Percentiles rank a stretch among this genome's conserved stretches.
Evolutionary conservation across 192 early-diverging fungal species (phyloP).

Genomic region (Coemansia sp.): DNA sequence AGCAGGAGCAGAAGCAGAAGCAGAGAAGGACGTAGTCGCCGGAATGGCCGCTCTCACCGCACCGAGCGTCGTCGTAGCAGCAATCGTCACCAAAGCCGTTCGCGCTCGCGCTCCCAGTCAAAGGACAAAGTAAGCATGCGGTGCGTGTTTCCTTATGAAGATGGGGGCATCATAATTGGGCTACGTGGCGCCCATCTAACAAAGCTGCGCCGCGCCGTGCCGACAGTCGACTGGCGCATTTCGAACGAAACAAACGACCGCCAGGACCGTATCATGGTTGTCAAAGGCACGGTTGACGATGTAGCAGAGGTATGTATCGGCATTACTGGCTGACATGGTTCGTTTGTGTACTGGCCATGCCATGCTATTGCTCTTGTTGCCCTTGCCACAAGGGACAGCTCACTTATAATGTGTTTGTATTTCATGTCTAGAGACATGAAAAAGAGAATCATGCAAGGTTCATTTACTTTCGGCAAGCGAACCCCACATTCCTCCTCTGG

Average conservation of each 20-base stretch:
- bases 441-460: background rate
- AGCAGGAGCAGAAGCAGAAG: slow-evolving; percentile 20
- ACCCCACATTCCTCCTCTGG: too few species aligned
- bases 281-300: slow-evolving; percentile 39
- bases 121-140: slow-evolving; percentile 50
- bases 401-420: background rate
- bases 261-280: slow-evolving; percentile 53
- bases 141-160: slow-evolving; percentile 56
- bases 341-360: background rate
- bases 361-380: background rate
- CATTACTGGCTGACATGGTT: background rate
- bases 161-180: slow-evolving; percentile 58
- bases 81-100: slow-evolving; percentile 16
- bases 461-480: background rate
- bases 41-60: slow-evolving; percentile 21
- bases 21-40: slow-evolving; percentile 13
- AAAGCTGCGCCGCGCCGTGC: slow-evolving; percentile 45
- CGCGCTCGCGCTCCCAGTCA: slow-evolving; percentile 12
- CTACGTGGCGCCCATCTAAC: slow-evolving; percentile 51
- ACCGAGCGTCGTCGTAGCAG: slow-evolving; percentile 14
- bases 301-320: slow-evolving; percentile 44
- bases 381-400: background rate
- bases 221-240: slow-evolving; percentile 53
- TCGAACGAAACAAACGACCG: slow-evolving; percentile 55
- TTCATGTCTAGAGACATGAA: background rate